A percentile compares a stretch with the other conserved stretches of the same genome.
These are phyloP conservation scores for Rhodotorula diobovata DNA, from an alignment of 768 basidiomycete genomes.

Conservation along the genomic window DNA sequence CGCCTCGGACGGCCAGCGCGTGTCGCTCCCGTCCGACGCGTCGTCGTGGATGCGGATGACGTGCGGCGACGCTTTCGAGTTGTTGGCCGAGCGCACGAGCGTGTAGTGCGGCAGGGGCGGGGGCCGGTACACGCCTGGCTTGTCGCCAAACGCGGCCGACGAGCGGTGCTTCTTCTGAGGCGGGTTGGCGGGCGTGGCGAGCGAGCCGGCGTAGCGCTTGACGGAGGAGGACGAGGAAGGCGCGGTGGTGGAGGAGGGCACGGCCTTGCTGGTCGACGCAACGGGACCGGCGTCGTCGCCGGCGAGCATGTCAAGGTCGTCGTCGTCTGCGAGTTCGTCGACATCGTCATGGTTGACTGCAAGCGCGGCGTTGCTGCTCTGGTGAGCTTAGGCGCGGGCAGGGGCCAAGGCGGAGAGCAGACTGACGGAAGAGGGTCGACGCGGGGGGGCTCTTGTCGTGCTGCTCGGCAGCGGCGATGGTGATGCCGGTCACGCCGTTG, in stretches of 20 bases:
- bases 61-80: conserved; percentile 8
- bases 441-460: too few relatives aligned
- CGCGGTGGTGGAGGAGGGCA: background rate
- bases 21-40: conserved; percentile 15
- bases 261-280: background rate
- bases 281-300: background rate
- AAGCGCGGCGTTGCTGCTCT: background rate
- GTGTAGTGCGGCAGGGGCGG: conserved; percentile 29
- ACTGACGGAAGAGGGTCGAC: background rate
- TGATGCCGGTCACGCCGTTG: too few relatives aligned
- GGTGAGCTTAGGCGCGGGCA: background rate
- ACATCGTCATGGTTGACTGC: background rate
- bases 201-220: background rate
- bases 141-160: too few relatives aligned
- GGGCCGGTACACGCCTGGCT: background rate
- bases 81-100: background rate
- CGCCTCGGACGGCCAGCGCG: conserved; percentile 1
- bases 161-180: background rate
- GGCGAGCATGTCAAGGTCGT: background rate
- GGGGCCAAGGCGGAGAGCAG: too few relatives aligned
- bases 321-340: conserved; percentile 1
- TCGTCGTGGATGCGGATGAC: conserved; percentile 1
- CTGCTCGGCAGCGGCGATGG: too few relatives aligned
- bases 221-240: background rate
- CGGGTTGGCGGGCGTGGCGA: background rate